A percentile compares a stretch with the other conserved stretches of the same genome.
Evolutionary conservation across 2,329 filamentous ascomycete genomes (phyloP).

Genomic region (Pyricularia pennisetigena): DNA sequence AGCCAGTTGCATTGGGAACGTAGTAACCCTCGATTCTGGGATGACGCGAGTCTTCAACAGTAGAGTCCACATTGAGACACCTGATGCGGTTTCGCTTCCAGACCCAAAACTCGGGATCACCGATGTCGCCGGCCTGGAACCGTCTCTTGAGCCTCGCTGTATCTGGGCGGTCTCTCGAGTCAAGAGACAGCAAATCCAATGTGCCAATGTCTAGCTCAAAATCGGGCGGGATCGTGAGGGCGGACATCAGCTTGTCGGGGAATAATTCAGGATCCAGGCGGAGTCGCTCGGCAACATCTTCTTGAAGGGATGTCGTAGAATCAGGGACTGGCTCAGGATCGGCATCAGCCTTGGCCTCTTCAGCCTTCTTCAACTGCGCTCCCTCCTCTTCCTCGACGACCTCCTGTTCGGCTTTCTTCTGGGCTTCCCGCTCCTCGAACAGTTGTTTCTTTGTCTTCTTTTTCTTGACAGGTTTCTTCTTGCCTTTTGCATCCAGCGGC

Average conservation of each 20-base stretch:
- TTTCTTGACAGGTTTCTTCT: constrained; percentile 58
- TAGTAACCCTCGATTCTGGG: constrained; percentile 57
- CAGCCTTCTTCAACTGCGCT: constrained; percentile 21
- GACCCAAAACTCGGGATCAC: constrained; percentile 43
- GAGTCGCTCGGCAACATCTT: constrained; percentile 10
- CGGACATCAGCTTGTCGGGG: constrained; percentile 34
- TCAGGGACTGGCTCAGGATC: constrained; percentile 5
- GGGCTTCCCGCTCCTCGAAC: constrained; percentile 55
- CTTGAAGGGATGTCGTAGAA: constrained; percentile 13
- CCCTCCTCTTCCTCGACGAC: constrained; percentile 34
- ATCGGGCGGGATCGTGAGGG: constrained; percentile 32
- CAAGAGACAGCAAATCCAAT: constrained; percentile 32
- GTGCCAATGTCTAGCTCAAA: constrained; percentile 35
- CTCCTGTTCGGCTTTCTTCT: constrained; percentile 45
- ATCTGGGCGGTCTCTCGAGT: constrained; percentile 37
- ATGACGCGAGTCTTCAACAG: constrained; percentile 13
- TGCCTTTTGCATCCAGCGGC: constrained; percentile 31
- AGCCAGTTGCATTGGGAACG: constrained; percentile 75
- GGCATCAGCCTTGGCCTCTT: constrained; percentile 18
- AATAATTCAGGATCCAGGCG: constrained; percentile 35
- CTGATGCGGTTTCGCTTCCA: constrained; percentile 47
- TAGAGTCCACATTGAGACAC: constrained; percentile 33
- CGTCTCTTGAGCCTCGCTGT: constrained; percentile 36
- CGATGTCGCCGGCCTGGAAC: constrained; percentile 32
- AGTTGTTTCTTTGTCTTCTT: constrained; percentile 72